These are phyloP conservation scores for Botrytis galanthina DNA, from an alignment of 2,329 filamentous ascomycete genomes.

Conservation along the genomic window DNA sequence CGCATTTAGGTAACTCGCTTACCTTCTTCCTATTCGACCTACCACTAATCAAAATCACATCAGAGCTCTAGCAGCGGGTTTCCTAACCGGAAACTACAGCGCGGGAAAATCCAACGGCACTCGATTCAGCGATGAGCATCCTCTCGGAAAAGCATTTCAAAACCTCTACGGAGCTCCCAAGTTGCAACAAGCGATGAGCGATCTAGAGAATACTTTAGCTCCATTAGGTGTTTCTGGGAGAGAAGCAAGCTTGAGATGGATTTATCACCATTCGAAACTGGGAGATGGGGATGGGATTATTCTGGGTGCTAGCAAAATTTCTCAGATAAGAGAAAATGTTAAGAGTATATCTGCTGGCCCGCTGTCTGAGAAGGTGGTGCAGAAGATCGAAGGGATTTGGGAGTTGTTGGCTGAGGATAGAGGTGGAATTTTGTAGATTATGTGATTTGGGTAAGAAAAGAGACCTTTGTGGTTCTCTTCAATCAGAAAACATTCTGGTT, in stretches of 20 bases:
- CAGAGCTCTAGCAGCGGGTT: background rate
- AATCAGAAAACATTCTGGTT: background rate
- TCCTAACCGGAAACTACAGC: constrained; percentile 2
- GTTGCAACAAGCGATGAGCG: background rate
- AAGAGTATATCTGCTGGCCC: background rate
- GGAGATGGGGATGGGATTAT: background rate
- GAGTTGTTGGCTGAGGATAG: background rate
- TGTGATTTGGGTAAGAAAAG: background rate
- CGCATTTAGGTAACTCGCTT: background rate
- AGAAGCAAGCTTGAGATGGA: constrained; percentile 6
- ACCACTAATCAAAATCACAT: background rate
- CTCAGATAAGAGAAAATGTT: background rate
- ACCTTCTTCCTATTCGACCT: background rate
- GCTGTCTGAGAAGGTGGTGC: background rate
- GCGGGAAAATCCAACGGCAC: background rate
- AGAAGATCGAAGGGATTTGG: background rate
- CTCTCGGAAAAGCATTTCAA: background rate
- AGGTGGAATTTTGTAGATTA: background rate
- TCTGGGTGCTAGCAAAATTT: background rate
- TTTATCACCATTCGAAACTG: background rate
- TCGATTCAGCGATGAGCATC: background rate
- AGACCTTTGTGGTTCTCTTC: background rate
- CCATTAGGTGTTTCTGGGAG: background rate
- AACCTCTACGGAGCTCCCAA: background rate
- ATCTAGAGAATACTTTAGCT: background rate